phyloP scores from a whole-genome alignment of 768 basidiomycete species.

The Mycena galopus region DNA sequence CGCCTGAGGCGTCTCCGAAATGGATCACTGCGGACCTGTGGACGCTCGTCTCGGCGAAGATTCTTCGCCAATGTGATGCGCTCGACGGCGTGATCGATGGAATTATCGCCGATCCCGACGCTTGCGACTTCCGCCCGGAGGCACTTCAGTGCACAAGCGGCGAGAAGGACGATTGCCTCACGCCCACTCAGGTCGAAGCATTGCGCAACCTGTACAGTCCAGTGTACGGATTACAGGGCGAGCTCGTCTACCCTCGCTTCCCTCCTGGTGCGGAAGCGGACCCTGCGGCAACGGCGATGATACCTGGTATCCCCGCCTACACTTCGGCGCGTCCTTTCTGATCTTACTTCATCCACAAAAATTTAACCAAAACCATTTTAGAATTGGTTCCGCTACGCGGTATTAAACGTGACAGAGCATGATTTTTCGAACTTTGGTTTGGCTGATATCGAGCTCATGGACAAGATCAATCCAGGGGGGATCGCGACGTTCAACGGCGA shows the following conservation, averaged over 20 bases:
- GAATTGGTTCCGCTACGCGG: slow-evolving; percentile 27
- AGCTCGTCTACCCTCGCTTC: slow-evolving; percentile 33
- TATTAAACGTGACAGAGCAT: slow-evolving; percentile 14
- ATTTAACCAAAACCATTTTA: not conserved
- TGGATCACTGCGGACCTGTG: slow-evolving; percentile 16
- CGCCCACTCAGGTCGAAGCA: slow-evolving; percentile 36
- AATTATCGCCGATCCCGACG: slow-evolving; percentile 41
- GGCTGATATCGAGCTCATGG: not conserved
- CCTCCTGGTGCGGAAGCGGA: slow-evolving; percentile 23
- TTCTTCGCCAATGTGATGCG: slow-evolving; percentile 22
- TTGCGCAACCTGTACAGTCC: slow-evolving; percentile 38
- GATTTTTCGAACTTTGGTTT: slow-evolving; percentile 17
- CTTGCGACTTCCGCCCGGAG: slow-evolving; percentile 41
- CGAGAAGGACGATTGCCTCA: slow-evolving; percentile 26
- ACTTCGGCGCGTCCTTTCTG: not conserved
- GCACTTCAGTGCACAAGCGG: slow-evolving; percentile 37
- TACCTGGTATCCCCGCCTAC: no score
- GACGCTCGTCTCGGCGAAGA: slow-evolving; percentile 38
- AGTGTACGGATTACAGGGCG: slow-evolving; percentile 29
- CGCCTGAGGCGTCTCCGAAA: not conserved
- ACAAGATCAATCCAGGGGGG: slow-evolving; percentile 22
- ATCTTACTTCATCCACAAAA: not conserved
- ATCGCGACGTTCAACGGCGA: slow-evolving; percentile 36
- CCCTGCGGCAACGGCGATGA: no score
- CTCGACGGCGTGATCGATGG: slow-evolving; percentile 43